Evolutionary conservation across 106 monocot genomes (phyloP).

Genomic region (Allium fistulosum): DNA sequence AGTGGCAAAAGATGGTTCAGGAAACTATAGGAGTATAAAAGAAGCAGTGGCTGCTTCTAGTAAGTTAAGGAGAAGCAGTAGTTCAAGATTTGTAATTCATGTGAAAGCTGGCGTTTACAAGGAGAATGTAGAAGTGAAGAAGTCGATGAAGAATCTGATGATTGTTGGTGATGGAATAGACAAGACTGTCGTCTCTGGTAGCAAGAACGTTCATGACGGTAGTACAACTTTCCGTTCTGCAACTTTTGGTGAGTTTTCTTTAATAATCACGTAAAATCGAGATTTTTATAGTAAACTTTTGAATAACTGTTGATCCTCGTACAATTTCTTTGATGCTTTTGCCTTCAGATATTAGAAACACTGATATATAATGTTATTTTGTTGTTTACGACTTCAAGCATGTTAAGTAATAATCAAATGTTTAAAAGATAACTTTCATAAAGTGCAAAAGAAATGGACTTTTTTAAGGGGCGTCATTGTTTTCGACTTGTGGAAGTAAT

Average conservation of each 20-base stretch:
- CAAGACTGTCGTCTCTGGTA: slow-evolving; percentile 18
- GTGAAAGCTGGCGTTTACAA: slow-evolving; percentile 30
- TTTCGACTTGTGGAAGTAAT: no score
- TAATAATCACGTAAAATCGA: background rate
- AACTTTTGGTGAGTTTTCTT: slow-evolving; percentile 18
- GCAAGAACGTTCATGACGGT: slow-evolving; percentile 17
- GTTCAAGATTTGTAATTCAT: slow-evolving; percentile 4
- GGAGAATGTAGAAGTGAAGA: slow-evolving; percentile 19
- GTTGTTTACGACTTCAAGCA: no score
- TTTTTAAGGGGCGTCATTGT: no score
- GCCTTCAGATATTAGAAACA: no score
- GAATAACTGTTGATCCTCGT: no score
- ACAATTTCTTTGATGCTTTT: no score
- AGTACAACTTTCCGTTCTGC: slow-evolving; percentile 21
- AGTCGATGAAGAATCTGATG: slow-evolving; percentile 16
- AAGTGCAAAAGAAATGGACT: no score
- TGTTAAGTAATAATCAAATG: no score
- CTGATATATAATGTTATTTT: no score
- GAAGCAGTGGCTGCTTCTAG: slow-evolving; percentile 11
- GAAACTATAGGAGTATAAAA: slow-evolving; percentile 13
- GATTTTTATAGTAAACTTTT: background rate
- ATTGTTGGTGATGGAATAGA: slow-evolving; percentile 28
- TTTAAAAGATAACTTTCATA: no score
- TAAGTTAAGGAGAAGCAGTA: background rate
- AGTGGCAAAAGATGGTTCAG: slow-evolving; percentile 19